phyloP scores from a whole-genome alignment of 1,139 yeast species.

The Eremothecium sinecaudum region DNA sequence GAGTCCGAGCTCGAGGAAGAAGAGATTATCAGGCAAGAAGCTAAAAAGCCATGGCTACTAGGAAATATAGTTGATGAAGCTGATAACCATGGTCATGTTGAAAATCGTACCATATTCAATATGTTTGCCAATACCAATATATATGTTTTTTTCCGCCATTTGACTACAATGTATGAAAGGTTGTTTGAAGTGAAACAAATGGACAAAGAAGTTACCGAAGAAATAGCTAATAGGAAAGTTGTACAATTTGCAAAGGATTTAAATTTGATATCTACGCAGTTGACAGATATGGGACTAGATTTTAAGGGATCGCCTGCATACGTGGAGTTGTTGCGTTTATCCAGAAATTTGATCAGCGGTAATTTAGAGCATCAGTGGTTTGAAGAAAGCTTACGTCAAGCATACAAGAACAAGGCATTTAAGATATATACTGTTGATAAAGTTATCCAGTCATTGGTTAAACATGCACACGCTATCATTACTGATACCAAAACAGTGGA shows the following conservation, averaged over 20 bases:
- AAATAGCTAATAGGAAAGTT: constrained; percentile 52
- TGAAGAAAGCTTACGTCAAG: constrained; percentile 92
- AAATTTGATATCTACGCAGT: constrained; percentile 70
- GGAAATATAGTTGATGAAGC: constrained; percentile 53
- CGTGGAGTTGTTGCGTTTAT: constrained; percentile 59
- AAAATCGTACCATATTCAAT: constrained; percentile 45
- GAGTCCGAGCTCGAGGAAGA: constrained; percentile 29
- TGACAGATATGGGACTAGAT: constrained; percentile 66
- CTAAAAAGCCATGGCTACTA: constrained; percentile 45
- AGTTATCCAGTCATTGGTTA: constrained; percentile 80
- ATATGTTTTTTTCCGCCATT: constrained; percentile 81
- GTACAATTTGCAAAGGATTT: constrained; percentile 87
- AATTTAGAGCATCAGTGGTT: constrained; percentile 91
- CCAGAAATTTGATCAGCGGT: constrained; percentile 77
- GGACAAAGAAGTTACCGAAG: constrained; percentile 60
- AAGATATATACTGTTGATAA: constrained; percentile 88
- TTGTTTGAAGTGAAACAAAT: constrained; percentile 63
- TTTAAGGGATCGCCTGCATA: constrained; percentile 68
- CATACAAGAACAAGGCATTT: constrained; percentile 87
- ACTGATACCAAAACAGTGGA: constrained; percentile 79
- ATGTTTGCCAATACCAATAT: constrained; percentile 86
- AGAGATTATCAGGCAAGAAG: constrained; percentile 29
- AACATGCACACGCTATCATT: constrained; percentile 73
- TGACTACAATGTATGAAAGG: constrained; percentile 74
- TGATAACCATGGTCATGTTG: constrained; percentile 27